Conservation (phyloP, 208 protist species). For the Herpetomonas samuelpessoai region DNA sequence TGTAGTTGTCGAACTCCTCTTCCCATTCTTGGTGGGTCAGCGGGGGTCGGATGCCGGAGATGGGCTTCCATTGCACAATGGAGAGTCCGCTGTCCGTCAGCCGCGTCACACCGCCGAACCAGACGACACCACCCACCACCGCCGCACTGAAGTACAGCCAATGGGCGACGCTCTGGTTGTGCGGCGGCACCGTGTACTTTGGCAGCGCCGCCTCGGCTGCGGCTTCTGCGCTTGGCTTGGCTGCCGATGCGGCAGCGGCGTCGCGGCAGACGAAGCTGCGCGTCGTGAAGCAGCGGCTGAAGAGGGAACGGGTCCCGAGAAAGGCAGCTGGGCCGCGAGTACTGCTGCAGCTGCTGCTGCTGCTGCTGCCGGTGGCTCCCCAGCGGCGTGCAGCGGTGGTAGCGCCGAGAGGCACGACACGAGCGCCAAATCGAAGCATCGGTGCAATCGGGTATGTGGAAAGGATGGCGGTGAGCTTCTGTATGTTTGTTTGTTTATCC, state of each 20-base stretch:
- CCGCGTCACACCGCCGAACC: slow-evolving; percentile 93
- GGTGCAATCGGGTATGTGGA: no score
- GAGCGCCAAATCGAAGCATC: neutral
- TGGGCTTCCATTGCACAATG: slow-evolving; percentile 94
- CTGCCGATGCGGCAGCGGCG: neutral
- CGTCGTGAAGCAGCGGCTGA: neutral
- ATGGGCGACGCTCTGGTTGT: slow-evolving; percentile 67
- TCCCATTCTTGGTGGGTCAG: slow-evolving; percentile 92
- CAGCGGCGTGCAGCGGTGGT: neutral
- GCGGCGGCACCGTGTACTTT: slow-evolving; percentile 26
- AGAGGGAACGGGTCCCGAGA: no score
- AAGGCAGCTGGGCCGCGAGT: no score
- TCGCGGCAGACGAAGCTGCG: neutral
- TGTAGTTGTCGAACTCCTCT: slow-evolving; percentile 95
- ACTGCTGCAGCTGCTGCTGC: no score
- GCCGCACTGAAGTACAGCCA: slow-evolving; percentile 89
- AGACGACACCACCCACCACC: slow-evolving; percentile 89
- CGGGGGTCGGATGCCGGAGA: slow-evolving; percentile 89
- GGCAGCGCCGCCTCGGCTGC: neutral
- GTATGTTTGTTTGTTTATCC: no score
- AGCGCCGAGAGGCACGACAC: neutral
- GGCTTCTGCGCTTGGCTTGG: neutral
- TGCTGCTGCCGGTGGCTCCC: neutral
- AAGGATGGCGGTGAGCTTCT: no score
- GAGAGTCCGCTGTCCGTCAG: slow-evolving; percentile 94